Percentiles rank a stretch among this genome's conserved stretches.
These are phyloP conservation scores for Hemerocallis citrina DNA, from an alignment of 106 monocot species.

Conservation along the genomic window DNA sequence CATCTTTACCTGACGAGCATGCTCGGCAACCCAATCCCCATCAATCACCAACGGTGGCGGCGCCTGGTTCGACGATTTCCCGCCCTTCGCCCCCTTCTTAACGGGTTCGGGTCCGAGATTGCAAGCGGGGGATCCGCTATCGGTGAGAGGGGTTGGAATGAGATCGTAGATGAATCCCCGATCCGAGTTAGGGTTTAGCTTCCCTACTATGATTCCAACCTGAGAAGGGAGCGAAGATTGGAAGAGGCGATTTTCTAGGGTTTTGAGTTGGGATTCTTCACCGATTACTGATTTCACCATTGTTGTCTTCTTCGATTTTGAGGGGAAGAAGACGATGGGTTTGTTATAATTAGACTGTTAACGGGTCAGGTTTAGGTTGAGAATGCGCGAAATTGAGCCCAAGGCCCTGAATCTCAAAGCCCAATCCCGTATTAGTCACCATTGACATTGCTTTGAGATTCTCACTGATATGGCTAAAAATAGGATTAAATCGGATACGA, in stretches of 20 bases:
- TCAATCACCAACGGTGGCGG: constrained; percentile 43
- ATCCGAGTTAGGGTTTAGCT: constrained; percentile 37
- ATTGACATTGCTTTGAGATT: too few species aligned
- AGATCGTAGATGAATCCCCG: constrained; percentile 64
- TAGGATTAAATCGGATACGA: too few species aligned
- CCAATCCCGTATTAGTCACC: too few species aligned
- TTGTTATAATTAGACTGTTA: too few species aligned
- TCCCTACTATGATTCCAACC: constrained; percentile 14
- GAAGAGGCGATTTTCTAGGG: constrained; percentile 57
- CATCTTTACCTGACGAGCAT: constrained; percentile 64
- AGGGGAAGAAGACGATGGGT: neutral
- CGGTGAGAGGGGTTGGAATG: constrained; percentile 83
- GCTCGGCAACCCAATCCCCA: constrained; percentile 89
- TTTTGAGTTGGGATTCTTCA: constrained; percentile 65
- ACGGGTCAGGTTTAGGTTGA: too few species aligned
- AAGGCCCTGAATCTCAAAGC: too few species aligned
- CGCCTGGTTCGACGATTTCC: constrained; percentile 22
- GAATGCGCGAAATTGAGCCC: too few species aligned
- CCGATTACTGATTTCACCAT: constrained; percentile 77
- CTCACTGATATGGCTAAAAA: too few species aligned
- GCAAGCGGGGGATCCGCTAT: constrained; percentile 53
- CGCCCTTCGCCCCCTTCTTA: constrained; percentile 39
- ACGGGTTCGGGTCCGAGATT: constrained; percentile 26
- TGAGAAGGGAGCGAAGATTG: constrained; percentile 15
- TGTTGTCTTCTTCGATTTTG: too few species aligned